Percentiles rank a stretch among this genome's conserved stretches.
These are phyloP conservation scores for Aureobasidium subglaciale DNA, from an alignment of 2,329 filamentous ascomycete species.

Conservation along the genomic window DNA sequence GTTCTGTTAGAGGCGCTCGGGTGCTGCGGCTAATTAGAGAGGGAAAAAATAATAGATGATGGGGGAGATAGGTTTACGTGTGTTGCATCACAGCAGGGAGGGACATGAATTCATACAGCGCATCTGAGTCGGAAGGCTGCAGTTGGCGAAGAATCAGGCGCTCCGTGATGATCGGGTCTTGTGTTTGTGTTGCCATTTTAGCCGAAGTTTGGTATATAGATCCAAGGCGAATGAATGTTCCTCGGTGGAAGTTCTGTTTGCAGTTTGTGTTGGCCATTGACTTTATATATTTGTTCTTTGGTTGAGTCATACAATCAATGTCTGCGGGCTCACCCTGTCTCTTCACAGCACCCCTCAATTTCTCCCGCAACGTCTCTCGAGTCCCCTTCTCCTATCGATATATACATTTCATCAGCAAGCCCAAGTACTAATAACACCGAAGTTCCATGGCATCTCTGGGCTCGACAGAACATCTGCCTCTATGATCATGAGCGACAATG, in stretches of 20 bases:
- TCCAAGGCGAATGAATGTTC: not conserved
- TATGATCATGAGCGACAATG: slow-evolving; percentile 24
- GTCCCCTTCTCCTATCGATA: not conserved
- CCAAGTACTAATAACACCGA: no score
- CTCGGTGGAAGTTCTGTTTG: not conserved
- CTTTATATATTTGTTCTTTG: not conserved
- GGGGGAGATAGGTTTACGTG: not conserved
- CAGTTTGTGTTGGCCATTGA: no score
- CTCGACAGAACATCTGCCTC: no score
- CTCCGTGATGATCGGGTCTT: slow-evolving; percentile 2
- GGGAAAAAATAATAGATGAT: not conserved
- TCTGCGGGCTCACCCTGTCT: not conserved
- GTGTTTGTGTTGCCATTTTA: not conserved
- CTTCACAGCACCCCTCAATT: no score
- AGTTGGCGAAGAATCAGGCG: slow-evolving; percentile 8
- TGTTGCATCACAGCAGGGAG: not conserved
- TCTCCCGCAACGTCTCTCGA: slow-evolving; percentile 1
- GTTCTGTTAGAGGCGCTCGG: not conserved
- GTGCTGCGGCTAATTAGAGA: not conserved
- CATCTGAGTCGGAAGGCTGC: not conserved
- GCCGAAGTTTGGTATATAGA: no score
- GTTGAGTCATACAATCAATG: not conserved
- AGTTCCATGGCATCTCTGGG: not conserved
- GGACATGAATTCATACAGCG: not conserved
- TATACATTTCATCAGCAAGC: no score